Conservation (phyloP, 73 alveolate species). For the Paramecium tetraurelia region DNA sequence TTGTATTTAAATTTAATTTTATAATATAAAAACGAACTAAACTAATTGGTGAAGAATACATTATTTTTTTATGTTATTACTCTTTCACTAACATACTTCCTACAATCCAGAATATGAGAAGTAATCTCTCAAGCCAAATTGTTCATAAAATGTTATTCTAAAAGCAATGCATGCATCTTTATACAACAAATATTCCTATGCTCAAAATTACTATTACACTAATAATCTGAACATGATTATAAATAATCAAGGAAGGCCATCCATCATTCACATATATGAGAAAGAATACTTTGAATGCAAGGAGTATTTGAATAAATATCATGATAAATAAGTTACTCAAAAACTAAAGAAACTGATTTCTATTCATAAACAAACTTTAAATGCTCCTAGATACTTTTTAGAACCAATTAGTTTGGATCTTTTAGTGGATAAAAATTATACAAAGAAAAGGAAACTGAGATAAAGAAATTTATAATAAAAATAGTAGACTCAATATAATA, state of each 20-base stretch:
- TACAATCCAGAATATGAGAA: constrained; percentile 3
- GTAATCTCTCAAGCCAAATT: not conserved
- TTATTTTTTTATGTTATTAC: not conserved
- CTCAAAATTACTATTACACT: not conserved
- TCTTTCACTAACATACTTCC: not conserved
- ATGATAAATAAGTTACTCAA: not conserved
- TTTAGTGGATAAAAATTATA: not conserved
- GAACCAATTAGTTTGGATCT: not conserved
- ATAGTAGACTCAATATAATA: not conserved
- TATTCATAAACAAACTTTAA: not conserved
- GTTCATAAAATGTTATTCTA: not conserved
- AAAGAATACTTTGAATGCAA: not conserved
- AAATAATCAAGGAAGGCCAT: not conserved
- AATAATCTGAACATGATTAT: not conserved
- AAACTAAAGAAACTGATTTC: not conserved
- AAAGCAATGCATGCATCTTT: not conserved
- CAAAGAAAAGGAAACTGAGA: not conserved
- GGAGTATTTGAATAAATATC: not conserved
- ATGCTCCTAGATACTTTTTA: not conserved
- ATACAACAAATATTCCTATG: constrained; percentile 5
- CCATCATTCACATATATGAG: not conserved
- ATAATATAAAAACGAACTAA: not conserved
- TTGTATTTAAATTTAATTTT: too few relatives aligned
- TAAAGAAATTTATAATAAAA: not conserved
- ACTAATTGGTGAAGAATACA: not conserved